Percentiles rank a stretch among this genome's conserved stretches.
These are phyloP conservation scores for Phylloporus rhodoxanthus DNA, from an alignment of 768 basidiomycete genomes.

Conservation along the genomic window DNA sequence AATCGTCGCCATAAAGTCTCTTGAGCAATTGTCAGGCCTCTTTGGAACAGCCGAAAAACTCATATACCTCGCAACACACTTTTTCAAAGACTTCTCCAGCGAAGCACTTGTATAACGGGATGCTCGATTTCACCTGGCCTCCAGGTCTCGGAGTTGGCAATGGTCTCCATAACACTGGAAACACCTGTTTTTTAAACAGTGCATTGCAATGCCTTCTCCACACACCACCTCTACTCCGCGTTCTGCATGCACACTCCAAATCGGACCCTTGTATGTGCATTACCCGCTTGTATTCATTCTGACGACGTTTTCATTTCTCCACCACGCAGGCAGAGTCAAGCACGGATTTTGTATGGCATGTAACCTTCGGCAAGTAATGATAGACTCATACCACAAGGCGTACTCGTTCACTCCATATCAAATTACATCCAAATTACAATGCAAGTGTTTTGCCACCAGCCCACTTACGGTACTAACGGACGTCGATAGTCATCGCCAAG, in stretches of 20 bases:
- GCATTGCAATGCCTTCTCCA: conserved; percentile 90
- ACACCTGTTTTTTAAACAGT: conserved; percentile 96
- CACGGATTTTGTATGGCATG: conserved; percentile 76
- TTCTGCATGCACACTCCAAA: conserved; percentile 47
- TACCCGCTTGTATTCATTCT: neutral
- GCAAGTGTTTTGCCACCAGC: conserved; percentile 38
- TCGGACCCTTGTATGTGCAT: conserved; percentile 52
- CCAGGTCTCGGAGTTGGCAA: conserved; percentile 39
- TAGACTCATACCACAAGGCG: conserved; percentile 43
- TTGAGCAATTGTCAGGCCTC: conserved; percentile 4
- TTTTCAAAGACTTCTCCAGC: conserved; percentile 26
- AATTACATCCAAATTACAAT: conserved; percentile 64
- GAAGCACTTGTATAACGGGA: conserved; percentile 42
- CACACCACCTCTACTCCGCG: conserved; percentile 76
- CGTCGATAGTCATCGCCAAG: conserved; percentile 74
- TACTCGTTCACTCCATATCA: conserved; percentile 55
- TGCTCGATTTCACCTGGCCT: conserved; percentile 65
- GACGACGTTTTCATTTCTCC: conserved; percentile 8
- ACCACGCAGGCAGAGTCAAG: conserved; percentile 36
- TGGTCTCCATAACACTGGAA: conserved; percentile 82
- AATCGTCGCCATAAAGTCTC: neutral
- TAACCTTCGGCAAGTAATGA: conserved; percentile 51
- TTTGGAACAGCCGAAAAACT: conserved; percentile 20
- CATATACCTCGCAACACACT: conserved; percentile 22
- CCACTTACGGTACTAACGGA: conserved; percentile 3